Evolutionary conservation across 2,329 filamentous ascomycete genomes (phyloP), one percentile per base, ranked within the genome.

Genomic region (Ophiostoma novo-ulmi): DNA sequence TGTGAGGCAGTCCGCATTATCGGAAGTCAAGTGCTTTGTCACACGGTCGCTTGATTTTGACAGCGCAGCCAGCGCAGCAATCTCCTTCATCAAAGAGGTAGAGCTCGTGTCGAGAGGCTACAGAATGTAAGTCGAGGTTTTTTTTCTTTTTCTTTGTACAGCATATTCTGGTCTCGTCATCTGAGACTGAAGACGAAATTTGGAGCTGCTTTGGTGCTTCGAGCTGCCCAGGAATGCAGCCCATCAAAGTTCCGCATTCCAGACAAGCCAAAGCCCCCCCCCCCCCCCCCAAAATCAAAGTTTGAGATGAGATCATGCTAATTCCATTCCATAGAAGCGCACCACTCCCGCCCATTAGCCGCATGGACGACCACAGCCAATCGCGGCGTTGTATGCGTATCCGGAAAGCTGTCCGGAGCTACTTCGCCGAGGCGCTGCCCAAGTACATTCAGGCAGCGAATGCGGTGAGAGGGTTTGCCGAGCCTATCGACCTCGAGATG

Each of bases 51-150:
- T 96, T 77, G 88, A 89, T 68, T 93, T 96, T 75, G 93, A 97
- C 79, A 87, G 89, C 58, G 89, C 90, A 31, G 89, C 87, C 58
- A 89, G 89, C 55, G 90, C 92, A 41, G 91, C 92, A 2, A 83
- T 97, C 70, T 88, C 91, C 52, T 85, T 97, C 72, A 90, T 97
- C 73, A 94, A 97, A 78, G 94, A 97, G 80, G 93, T 97, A n/a
- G 94, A 97, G 81, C 85, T 97, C 41, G 93, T 97, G 36, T 96
- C 94, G 39, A 88, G 94, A 75, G 94, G 94, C 31, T 97, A 97
- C 79, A 86, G 92, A 80, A 84, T 97, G 88, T 93, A 80, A 79
- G 89, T 81, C 67, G 6, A 35, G 4, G 1, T 66, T 17, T 38
- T 67, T 44, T 63, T 39, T 58, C 72, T 61, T 26, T 26, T 26